phyloP scores from a whole-genome alignment of 176 grass and related monocot species.

The Calamus simplicifolius region DNA sequence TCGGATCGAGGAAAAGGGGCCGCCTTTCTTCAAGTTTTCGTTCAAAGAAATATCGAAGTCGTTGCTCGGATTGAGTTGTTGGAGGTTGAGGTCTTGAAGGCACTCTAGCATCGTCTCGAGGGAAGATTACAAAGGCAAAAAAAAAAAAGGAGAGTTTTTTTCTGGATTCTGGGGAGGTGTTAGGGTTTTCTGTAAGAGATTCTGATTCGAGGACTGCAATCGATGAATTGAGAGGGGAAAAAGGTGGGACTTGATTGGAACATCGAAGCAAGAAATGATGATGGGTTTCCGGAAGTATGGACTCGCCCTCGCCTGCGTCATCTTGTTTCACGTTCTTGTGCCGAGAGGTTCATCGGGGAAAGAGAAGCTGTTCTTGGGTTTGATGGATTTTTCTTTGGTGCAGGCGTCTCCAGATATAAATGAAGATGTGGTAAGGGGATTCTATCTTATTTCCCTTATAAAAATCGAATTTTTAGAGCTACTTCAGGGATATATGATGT shows the following conservation, averaged over 20 bases:
- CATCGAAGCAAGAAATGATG: conserved; percentile 18
- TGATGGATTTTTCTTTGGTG: conserved; percentile 1
- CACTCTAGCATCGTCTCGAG: no score
- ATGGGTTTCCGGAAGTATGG: conserved; percentile 13
- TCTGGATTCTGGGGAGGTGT: no score
- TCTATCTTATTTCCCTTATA: background rate
- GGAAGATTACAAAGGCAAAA: no score
- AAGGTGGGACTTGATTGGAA: background rate
- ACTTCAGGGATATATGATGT: no score
- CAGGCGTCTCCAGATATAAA: conserved; percentile 22
- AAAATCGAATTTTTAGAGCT: background rate
- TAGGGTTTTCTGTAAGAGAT: no score
- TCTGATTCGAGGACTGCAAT: no score
- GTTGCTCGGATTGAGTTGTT: background rate
- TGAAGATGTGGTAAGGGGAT: conserved; percentile 23
- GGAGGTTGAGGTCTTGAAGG: background rate
- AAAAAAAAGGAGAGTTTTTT: no score
- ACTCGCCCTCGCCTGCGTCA: background rate
- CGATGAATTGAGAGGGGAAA: no score
- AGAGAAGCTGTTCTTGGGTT: background rate
- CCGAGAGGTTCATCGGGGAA: background rate
- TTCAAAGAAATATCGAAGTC: no score
- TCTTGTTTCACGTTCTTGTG: conserved; percentile 1
- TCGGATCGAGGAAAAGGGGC: no score
- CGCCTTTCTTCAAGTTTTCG: no score